These are phyloP conservation scores for Epichloe festucae DNA, from an alignment of 2,329 filamentous ascomycete species.

Conservation along the genomic window DNA sequence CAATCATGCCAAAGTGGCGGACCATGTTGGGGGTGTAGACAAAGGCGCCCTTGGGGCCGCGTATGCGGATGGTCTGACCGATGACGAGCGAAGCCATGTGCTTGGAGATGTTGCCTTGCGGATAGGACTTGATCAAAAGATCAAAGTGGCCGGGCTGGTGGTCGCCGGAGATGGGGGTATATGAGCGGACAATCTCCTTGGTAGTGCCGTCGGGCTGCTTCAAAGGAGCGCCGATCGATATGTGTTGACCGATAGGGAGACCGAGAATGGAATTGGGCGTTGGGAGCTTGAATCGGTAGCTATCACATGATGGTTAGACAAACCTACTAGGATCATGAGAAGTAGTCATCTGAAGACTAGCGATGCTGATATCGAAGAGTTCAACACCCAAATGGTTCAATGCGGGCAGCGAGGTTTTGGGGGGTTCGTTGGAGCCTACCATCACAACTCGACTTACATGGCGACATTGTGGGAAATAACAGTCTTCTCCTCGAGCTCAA, in stretches of 20 bases:
- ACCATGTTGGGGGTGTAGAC: constrained; percentile 97
- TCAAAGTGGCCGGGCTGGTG: constrained; percentile 86
- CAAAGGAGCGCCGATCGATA: constrained; percentile 78
- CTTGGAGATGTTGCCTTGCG: constrained; percentile 93
- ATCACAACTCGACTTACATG: constrained; percentile 47
- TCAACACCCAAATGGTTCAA: neutral
- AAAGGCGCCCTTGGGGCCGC: constrained; percentile 93
- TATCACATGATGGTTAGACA: constrained; percentile 19
- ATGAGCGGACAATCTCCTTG: constrained; percentile 81
- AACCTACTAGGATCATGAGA: neutral
- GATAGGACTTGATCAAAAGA: constrained; percentile 95
- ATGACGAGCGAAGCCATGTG: constrained; percentile 73
- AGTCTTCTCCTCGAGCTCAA: constrained; percentile 88
- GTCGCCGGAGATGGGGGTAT: constrained; percentile 85
- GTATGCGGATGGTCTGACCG: constrained; percentile 79
- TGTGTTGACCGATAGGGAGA: constrained; percentile 96
- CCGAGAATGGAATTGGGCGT: constrained; percentile 69
- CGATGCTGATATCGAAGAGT: neutral
- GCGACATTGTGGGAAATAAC: constrained; percentile 96
- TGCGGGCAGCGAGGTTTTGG: neutral
- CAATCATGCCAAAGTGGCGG: constrained; percentile 93
- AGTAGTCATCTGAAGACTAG: neutral
- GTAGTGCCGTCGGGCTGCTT: constrained; percentile 52
- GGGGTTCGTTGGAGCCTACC: neutral
- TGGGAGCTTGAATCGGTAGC: constrained; percentile 87